These are phyloP conservation scores for Escallonia herrerae DNA, from an alignment of 129 eudicot species.

Conservation along the genomic window DNA sequence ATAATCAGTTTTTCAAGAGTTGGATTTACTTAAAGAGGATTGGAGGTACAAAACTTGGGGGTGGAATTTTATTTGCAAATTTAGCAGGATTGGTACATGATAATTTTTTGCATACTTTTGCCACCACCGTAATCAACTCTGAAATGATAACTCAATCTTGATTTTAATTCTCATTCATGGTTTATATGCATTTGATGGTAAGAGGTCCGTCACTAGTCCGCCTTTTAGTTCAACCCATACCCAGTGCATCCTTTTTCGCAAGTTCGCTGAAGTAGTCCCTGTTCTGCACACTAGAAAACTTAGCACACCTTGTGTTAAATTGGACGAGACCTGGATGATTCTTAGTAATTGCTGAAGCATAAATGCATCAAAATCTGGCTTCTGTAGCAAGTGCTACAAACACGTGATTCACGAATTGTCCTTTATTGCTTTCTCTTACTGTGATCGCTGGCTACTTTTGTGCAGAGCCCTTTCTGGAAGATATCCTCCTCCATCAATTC, in stretches of 20 bases:
- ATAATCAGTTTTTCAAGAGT: too few species aligned
- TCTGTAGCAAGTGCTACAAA: not conserved
- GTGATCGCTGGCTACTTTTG: not conserved
- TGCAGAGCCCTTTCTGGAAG: constrained; percentile 30
- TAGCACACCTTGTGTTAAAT: too few species aligned
- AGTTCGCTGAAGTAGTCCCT: not conserved
- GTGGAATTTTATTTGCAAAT: too few species aligned
- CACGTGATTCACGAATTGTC: not conserved
- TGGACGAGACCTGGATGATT: too few species aligned
- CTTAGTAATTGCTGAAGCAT: too few species aligned
- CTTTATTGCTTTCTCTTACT: not conserved
- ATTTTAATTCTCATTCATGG: constrained; percentile 1
- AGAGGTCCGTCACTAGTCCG: not conserved
- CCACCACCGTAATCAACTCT: too few species aligned
- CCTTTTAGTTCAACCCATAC: not conserved
- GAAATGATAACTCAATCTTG: too few species aligned
- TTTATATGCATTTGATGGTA: constrained; percentile 5
- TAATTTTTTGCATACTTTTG: too few species aligned
- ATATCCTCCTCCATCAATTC: constrained; percentile 14
- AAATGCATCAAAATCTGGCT: not conserved
- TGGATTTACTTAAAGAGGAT: too few species aligned
- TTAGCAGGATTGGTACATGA: too few species aligned
- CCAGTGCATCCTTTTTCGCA: not conserved
- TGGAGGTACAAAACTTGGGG: too few species aligned
- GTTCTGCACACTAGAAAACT: not conserved